phyloP scores from a whole-genome alignment of 768 basidiomycete genomes.

The Trametes punicea region DNA sequence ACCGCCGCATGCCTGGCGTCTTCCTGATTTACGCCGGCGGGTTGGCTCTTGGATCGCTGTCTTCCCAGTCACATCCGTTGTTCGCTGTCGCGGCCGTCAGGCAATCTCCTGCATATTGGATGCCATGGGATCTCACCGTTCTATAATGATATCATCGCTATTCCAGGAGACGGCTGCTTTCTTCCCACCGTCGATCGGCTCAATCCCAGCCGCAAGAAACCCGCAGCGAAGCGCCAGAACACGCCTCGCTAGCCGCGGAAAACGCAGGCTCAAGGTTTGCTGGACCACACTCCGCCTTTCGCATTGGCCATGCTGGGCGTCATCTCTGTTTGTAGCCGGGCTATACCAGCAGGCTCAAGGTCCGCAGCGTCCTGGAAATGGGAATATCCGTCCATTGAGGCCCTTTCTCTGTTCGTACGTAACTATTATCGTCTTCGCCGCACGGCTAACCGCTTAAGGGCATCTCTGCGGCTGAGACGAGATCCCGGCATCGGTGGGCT shows the following conservation, averaged over 20 bases:
- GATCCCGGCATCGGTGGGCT: background rate
- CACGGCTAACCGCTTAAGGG: slow-evolving; percentile 4
- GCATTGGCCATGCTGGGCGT: too few relatives aligned
- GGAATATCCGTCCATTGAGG: background rate
- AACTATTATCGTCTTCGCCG: background rate
- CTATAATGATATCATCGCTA: background rate
- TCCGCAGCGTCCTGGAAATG: background rate
- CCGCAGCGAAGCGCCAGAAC: background rate
- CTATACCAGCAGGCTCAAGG: too few relatives aligned
- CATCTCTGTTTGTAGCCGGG: too few relatives aligned
- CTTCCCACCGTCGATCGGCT: background rate
- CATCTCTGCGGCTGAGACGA: slow-evolving; percentile 1
- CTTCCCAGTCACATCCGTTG: background rate
- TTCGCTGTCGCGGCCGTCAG: background rate
- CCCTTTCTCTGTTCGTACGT: background rate
- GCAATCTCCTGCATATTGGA: background rate
- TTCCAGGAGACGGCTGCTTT: background rate
- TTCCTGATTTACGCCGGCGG: background rate
- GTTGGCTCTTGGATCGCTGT: background rate
- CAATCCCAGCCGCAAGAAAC: background rate
- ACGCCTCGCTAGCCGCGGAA: background rate
- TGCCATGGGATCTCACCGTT: background rate
- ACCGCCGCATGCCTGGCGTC: background rate
- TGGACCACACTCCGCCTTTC: background rate
- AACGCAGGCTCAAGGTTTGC: slow-evolving; percentile 1